phyloP scores from a whole-genome alignment of 352 stramenopile genomes.

The Globisporangium barbulae region DNA sequence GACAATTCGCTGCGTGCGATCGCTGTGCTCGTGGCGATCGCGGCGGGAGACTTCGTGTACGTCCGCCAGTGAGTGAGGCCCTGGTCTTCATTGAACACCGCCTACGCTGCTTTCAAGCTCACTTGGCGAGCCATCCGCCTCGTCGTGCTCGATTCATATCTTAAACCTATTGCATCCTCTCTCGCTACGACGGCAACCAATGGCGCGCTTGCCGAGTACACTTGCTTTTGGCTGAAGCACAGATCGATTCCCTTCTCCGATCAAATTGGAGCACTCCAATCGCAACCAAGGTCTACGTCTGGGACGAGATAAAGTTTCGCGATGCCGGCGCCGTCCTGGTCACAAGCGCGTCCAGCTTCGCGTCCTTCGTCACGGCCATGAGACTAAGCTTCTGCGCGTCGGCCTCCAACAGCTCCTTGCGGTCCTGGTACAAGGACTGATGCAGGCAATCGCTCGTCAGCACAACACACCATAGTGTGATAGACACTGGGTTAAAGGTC shows the following conservation, averaged over 20 bases:
- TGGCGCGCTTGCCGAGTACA: too few relatives aligned
- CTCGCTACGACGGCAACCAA: too few relatives aligned
- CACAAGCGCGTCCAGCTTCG: conserved; percentile 53
- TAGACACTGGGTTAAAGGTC: background rate
- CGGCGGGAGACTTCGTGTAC: background rate
- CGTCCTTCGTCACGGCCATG: conserved; percentile 50
- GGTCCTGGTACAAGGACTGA: conserved; percentile 66
- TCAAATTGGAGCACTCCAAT: too few relatives aligned
- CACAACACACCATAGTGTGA: background rate
- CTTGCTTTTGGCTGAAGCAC: too few relatives aligned
- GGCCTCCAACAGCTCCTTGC: conserved; percentile 39
- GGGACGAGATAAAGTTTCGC: background rate
- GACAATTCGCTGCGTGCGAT: background rate
- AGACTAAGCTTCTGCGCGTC: conserved; percentile 47
- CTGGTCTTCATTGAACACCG: background rate
- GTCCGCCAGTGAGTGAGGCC: background rate
- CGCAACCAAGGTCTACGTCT: too few relatives aligned
- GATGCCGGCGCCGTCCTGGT: conserved; percentile 36
- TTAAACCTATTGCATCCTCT: too few relatives aligned
- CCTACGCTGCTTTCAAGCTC: background rate
- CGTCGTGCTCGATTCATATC: too few relatives aligned
- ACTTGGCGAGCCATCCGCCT: too few relatives aligned
- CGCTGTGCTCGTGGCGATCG: background rate
- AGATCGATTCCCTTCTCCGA: too few relatives aligned
- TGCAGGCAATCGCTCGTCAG: background rate